These are phyloP conservation scores for Leucoagaricus sp. DNA, from an alignment of 1,284 basidiomycete species.

Conservation along the genomic window DNA sequence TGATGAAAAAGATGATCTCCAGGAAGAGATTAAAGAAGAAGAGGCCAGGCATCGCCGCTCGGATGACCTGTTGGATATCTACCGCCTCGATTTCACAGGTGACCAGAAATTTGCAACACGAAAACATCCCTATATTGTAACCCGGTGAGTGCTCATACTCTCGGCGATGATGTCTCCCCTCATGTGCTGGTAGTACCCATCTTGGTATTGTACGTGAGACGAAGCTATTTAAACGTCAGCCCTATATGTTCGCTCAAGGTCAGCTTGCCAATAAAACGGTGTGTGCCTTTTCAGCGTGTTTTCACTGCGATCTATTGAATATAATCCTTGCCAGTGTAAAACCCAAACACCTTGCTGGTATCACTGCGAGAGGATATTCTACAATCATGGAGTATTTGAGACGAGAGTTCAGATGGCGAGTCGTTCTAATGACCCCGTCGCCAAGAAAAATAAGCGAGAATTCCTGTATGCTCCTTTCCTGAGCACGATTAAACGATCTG, in stretches of 20 bases:
- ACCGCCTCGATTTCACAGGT: slow-evolving; percentile 2
- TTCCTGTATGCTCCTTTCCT: slow-evolving; percentile 32
- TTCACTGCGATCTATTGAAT: too few species aligned
- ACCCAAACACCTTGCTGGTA: slow-evolving; percentile 14
- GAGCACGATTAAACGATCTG: slow-evolving; percentile 14
- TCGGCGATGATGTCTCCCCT: background rate
- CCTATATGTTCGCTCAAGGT: slow-evolving; percentile 28
- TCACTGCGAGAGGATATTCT: slow-evolving; percentile 23
- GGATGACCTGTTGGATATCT: background rate
- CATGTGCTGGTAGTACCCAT: slow-evolving; percentile 28
- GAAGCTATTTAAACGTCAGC: slow-evolving; percentile 27
- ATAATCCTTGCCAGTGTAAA: background rate
- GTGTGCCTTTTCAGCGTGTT: slow-evolving; percentile 10
- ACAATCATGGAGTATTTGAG: slow-evolving; percentile 25
- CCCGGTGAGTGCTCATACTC: slow-evolving; percentile 25
- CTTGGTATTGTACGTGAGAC: slow-evolving; percentile 32
- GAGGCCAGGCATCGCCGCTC: background rate
- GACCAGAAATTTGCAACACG: slow-evolving; percentile 20
- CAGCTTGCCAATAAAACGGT: slow-evolving; percentile 24
- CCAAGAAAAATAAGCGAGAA: slow-evolving; percentile 18
- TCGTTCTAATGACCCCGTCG: slow-evolving; percentile 5
- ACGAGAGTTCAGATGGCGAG: slow-evolving; percentile 25
- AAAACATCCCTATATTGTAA: slow-evolving; percentile 34
- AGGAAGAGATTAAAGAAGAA: slow-evolving; percentile 11
- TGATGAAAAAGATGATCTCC: slow-evolving; percentile 3